phyloP scores from a whole-genome alignment of 2,329 filamentous ascomycete species.

The Phyllosticta citrichinensis region DNA sequence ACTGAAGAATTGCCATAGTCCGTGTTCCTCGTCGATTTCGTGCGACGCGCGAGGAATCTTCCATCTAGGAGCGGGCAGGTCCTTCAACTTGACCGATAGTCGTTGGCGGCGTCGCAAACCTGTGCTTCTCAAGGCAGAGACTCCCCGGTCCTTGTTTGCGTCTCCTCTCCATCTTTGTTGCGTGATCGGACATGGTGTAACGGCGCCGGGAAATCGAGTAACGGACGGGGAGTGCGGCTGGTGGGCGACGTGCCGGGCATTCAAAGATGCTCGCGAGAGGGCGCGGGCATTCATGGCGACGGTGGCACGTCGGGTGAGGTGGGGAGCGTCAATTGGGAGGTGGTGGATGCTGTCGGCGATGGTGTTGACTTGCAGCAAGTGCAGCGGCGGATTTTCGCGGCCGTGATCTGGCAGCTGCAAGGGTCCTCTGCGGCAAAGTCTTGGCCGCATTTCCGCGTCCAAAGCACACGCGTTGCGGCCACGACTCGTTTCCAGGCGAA shows the following conservation, averaged over 20 bases:
- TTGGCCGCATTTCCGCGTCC: background rate
- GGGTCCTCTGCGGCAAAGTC: background rate
- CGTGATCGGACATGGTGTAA: slow-evolving; percentile 18
- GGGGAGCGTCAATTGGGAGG: slow-evolving; percentile 1
- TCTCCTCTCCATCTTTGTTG: slow-evolving; percentile 44
- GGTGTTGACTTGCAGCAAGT: background rate
- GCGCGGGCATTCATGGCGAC: slow-evolving; percentile 8
- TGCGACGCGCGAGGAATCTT: slow-evolving; percentile 24
- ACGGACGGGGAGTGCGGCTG: background rate
- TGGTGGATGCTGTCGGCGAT: background rate
- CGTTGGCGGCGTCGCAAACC: slow-evolving; percentile 55
- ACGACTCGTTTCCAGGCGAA: background rate
- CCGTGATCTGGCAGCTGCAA: slow-evolving; percentile 1
- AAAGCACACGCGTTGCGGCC: background rate
- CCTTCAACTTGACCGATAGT: slow-evolving; percentile 62
- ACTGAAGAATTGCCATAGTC: slow-evolving; percentile 87
- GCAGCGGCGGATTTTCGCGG: background rate
- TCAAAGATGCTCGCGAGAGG: slow-evolving; percentile 1
- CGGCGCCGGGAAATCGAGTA: slow-evolving; percentile 38
- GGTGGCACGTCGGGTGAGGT: background rate
- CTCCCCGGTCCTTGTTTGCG: slow-evolving; percentile 68
- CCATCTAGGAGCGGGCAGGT: slow-evolving; percentile 61
- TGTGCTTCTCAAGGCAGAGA: slow-evolving; percentile 70
- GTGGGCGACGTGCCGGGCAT: slow-evolving; percentile 1
- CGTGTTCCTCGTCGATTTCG: slow-evolving; percentile 51